Percentiles rank a stretch among this genome's conserved stretches.
Evolutionary conservation across 2,329 filamentous ascomycete genomes (phyloP).

Genomic region (Fusarium multiceps): DNA sequence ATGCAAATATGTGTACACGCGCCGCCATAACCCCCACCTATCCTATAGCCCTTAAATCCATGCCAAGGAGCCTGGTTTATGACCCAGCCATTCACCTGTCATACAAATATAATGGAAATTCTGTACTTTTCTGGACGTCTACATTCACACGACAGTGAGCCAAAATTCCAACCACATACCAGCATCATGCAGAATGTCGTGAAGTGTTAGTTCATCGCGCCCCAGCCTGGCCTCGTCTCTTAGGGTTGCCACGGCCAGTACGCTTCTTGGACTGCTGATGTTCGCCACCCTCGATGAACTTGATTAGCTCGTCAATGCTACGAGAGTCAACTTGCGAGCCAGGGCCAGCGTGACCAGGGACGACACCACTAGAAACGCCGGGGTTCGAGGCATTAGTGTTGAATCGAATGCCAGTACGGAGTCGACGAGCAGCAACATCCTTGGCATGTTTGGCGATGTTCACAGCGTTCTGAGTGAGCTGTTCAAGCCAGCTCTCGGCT

Average conservation of each 20-base stretch:
- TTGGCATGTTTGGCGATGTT: slow-evolving; percentile 94
- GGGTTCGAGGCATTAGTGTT: slow-evolving; percentile 53
- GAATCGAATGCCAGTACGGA: slow-evolving; percentile 77
- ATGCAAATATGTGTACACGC: slow-evolving; percentile 41
- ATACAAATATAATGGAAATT: slow-evolving; percentile 35
- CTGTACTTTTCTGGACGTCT: slow-evolving; percentile 30
- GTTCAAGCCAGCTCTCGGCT: slow-evolving; percentile 94
- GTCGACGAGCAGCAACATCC: slow-evolving; percentile 79
- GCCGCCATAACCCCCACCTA: slow-evolving; percentile 24
- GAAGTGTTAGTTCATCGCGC: slow-evolving; percentile 32
- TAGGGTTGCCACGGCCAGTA: slow-evolving; percentile 65
- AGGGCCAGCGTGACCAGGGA: slow-evolving; percentile 47
- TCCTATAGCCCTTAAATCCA: slow-evolving; percentile 25
- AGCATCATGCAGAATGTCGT: slow-evolving; percentile 29
- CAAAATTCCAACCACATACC: slow-evolving; percentile 25
- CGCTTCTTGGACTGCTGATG: slow-evolving; percentile 68
- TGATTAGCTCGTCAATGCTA: slow-evolving; percentile 92
- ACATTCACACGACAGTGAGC: slow-evolving; percentile 40
- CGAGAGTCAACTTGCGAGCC: slow-evolving; percentile 72
- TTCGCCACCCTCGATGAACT: slow-evolving; percentile 87
- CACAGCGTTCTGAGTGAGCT: slow-evolving; percentile 95
- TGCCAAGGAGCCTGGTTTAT: slow-evolving; percentile 12
- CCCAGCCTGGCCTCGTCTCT: slow-evolving; percentile 58
- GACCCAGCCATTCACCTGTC: slow-evolving; percentile 21
- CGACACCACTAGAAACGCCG: slow-evolving; percentile 46